Conservation (phyloP, 257 asterid species). For the Osmanthus fragrans region DNA sequence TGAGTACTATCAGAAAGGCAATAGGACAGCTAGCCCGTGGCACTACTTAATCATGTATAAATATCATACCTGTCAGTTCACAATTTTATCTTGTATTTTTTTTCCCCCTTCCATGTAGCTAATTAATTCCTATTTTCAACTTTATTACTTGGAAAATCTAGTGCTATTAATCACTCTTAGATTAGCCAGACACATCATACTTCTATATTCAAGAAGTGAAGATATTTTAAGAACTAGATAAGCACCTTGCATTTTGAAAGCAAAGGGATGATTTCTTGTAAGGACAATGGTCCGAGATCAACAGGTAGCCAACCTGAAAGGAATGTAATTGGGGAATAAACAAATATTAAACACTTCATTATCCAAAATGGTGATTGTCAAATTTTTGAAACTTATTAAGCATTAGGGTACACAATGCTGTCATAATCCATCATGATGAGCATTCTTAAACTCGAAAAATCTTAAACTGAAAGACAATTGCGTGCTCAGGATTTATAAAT, state of each 20-base stretch:
- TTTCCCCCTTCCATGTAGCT: not conserved
- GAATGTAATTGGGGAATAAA: conserved; percentile 3
- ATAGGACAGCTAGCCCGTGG: conserved; percentile 2
- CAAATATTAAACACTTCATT: conserved; percentile 10
- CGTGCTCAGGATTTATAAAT: conserved; percentile 15
- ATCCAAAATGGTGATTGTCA: not conserved
- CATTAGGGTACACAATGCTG: not conserved
- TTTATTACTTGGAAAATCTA: conserved; percentile 1
- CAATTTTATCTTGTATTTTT: conserved; percentile 11
- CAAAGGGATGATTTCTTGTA: conserved; percentile 52
- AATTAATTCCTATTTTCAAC: conserved; percentile 10
- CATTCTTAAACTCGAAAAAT: conserved; percentile 12
- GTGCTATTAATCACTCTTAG: not conserved
- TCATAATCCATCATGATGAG: conserved; percentile 2
- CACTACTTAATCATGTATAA: not conserved
- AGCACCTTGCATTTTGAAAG: conserved; percentile 75
- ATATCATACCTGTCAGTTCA: not conserved
- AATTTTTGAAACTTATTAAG: not conserved
- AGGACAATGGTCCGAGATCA: conserved; percentile 84
- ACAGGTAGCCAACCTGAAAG: conserved; percentile 78
- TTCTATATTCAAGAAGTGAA: conserved; percentile 7
- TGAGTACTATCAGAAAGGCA: conserved; percentile 9
- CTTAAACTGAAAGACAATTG: not conserved
- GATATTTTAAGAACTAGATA: conserved; percentile 8
- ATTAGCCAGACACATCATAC: not conserved